Base-by-base conservation (phyloP, 139 green algal species). In the Nannochloris sp. region DNA sequence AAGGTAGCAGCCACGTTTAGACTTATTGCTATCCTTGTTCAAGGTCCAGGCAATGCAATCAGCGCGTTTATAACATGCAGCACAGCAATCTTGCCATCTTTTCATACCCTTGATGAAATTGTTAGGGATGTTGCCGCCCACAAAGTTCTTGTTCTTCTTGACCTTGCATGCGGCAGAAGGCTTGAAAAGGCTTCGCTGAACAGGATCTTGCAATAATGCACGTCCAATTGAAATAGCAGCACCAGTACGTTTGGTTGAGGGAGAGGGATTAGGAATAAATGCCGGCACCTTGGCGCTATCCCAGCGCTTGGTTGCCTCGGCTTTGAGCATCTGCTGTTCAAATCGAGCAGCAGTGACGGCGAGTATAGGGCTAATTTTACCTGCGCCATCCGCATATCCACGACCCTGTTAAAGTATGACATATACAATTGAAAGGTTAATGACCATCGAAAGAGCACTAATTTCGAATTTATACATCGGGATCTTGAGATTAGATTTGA, bases 71-170 rank as follows among this genome's bases (percentile, higher is more conserved):
- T 25, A 12, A 12, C 56, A 64, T 14, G 56, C 56, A 30, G 7
- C 25, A 3, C 56, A 64, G 56, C 56, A 64, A 32, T 57, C 25
- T 30, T 57, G 23, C 25, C 12, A 12, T 27, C 36, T 64, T 30
- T 47, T 64, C n/a, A 55, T 54, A 54, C 29, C 23, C 23, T 30
- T 57, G 25, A 54, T 64, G 23, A 54, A 24, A n/a, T 64, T 64
- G 19, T 51, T 19, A 19, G 42, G 42, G 19, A 51, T 51, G 42
- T 51, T 51, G 42, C 42, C 42, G 19, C 42, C 42, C 19, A 51
- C 19, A 19, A 51, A 51, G 19, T 51, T 51, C 19, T 51, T 51
- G 19, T 51, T 19, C 19, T 51, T 27, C 42, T 19, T 51, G 19
- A 51, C 19, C 19, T 19, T 19, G 42, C 42, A 51, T 19, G 19